Conservation (phyloP, 2,329 filamentous ascomycete genomes). For the Pseudocercospora pini-densiflorae region DNA sequence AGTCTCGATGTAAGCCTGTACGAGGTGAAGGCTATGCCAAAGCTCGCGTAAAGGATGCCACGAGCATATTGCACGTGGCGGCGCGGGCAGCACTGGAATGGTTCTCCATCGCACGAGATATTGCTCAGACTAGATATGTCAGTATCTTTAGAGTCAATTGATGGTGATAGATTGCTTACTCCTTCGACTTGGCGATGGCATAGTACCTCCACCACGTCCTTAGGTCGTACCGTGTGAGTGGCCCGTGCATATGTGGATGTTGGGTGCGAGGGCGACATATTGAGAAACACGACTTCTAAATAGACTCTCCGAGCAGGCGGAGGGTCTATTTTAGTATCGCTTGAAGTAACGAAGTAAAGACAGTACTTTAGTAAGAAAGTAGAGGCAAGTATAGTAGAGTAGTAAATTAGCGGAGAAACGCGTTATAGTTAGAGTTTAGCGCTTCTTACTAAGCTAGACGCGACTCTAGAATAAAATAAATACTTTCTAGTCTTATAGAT, state of each 20-base stretch:
- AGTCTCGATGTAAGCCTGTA: conserved; percentile 50
- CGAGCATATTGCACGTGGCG: conserved; percentile 40
- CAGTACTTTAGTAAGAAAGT: background rate
- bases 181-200: conserved; percentile 34
- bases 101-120: conserved; percentile 50
- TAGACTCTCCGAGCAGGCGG: background rate
- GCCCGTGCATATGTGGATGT: conserved; percentile 24
- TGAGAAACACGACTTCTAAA: background rate
- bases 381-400: background rate
- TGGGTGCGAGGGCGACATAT: conserved; percentile 17
- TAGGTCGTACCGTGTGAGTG: conserved; percentile 25
- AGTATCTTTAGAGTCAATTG: background rate
- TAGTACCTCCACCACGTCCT: conserved; percentile 34
- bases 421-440: conserved; percentile 7
- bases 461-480: background rate
- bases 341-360: background rate
- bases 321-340: background rate
- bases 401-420: conserved; percentile 2
- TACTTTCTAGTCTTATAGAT: background rate
- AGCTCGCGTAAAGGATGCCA: conserved; percentile 53
- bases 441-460: background rate
- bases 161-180: conserved; percentile 28
- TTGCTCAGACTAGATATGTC: conserved; percentile 42
- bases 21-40: conserved; percentile 41
- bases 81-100: conserved; percentile 10